Conservation (phyloP, 306 rosid genomes). For the Dryas octopetala region DNA sequence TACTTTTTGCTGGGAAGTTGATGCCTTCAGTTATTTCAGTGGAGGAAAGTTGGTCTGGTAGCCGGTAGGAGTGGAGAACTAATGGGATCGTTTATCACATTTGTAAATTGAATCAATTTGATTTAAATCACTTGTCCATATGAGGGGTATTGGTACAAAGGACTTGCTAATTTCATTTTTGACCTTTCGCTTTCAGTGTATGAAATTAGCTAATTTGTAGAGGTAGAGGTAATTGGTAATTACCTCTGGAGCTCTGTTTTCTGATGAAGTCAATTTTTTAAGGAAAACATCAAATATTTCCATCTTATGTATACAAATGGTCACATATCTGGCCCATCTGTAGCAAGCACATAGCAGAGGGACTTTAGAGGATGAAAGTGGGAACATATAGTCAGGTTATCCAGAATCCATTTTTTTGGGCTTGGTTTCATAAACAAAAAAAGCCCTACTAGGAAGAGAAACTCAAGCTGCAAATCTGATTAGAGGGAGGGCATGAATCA, state of each 20-base stretch:
- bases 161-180: slow-evolving; percentile 22
- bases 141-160: slow-evolving; percentile 24
- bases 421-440: too few relatives aligned
- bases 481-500: too few relatives aligned
- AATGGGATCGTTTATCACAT: slow-evolving; percentile 28
- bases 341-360: too few relatives aligned
- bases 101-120: slow-evolving; percentile 35
- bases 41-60: slow-evolving; percentile 8
- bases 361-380: too few relatives aligned
- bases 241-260: neutral
- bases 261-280: neutral
- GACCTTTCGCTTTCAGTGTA: neutral
- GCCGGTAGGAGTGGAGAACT: slow-evolving; percentile 9
- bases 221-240: neutral
- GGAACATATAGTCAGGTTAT: too few relatives aligned
- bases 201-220: slow-evolving; percentile 16
- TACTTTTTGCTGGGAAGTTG: slow-evolving; percentile 10
- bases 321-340: too few relatives aligned
- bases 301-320: neutral
- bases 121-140: slow-evolving; percentile 34
- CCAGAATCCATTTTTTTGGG: too few relatives aligned
- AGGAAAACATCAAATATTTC: neutral
- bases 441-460: too few relatives aligned
- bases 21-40: neutral
- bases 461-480: too few relatives aligned